Conservation (phyloP, 768 basidiomycete genomes). For the Rhodosporidiobolus odoratus region DNA sequence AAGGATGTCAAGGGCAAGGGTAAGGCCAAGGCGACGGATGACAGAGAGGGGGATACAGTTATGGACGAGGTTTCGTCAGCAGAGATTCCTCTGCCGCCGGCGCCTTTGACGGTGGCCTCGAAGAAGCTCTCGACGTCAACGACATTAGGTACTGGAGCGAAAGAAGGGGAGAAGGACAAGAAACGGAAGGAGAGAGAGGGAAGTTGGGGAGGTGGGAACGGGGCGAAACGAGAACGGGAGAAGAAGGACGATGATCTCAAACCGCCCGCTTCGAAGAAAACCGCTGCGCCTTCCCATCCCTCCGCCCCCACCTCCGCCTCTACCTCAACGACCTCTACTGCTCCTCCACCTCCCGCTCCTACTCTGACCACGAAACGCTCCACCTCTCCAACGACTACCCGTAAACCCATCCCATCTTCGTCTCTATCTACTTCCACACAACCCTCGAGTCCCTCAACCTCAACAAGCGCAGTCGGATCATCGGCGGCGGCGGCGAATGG, state of each 20-base stretch:
- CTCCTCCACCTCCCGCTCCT: background rate
- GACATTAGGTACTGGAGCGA: background rate
- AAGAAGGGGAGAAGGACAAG: constrained; percentile 1
- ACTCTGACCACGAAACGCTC: constrained; percentile 6
- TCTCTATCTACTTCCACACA: background rate
- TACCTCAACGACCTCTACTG: background rate
- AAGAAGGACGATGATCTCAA: constrained; percentile 6
- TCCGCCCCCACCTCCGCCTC: background rate
- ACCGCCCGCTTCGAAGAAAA: constrained; percentile 16
- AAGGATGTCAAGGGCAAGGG: background rate
- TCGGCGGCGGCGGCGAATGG: background rate
- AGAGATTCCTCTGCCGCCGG: background rate
- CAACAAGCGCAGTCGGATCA: background rate
- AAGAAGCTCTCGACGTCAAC: background rate
- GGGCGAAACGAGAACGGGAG: constrained; percentile 11
- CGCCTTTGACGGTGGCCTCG: background rate
- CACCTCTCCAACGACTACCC: background rate
- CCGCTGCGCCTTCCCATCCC: background rate
- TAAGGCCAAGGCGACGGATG: background rate
- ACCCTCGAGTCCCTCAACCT: background rate
- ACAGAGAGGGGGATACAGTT: background rate
- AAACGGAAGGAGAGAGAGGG: background rate
- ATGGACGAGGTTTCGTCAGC: background rate
- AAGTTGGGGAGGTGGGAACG: background rate
- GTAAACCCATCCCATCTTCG: constrained; percentile 1